Conservation (phyloP, 768 basidiomycete genomes). For the Pleurotus cornucopiae region DNA sequence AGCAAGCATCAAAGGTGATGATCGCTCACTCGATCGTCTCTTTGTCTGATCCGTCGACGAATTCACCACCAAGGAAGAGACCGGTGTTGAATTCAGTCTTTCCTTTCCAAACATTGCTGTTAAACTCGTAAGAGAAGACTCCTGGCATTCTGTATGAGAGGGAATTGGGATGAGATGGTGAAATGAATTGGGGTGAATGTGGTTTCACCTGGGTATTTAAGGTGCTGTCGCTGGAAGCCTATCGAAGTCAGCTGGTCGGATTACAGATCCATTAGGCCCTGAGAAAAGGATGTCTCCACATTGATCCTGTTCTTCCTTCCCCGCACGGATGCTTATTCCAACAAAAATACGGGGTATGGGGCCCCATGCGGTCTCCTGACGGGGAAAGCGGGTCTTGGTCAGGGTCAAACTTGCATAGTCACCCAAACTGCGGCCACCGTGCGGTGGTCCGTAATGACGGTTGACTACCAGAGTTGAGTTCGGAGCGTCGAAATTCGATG, state of each 20-base stretch:
- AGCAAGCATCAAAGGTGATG: not conserved
- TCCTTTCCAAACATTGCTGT: slow-evolving; percentile 52
- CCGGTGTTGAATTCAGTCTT: slow-evolving; percentile 59
- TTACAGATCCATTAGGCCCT: not conserved
- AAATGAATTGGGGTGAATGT: not conserved
- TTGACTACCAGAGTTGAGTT: too few species aligned
- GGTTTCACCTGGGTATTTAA: not conserved
- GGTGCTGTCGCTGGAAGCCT: not conserved
- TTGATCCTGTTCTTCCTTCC: not conserved
- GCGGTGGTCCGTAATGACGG: too few species aligned
- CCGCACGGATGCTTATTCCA: not conserved
- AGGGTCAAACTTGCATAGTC: not conserved
- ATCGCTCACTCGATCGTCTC: slow-evolving; percentile 31
- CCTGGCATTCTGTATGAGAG: slow-evolving; percentile 21
- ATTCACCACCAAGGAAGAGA: slow-evolving; percentile 72
- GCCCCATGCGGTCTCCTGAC: slow-evolving; percentile 5
- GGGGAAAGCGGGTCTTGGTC: not conserved
- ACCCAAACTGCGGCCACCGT: too few species aligned
- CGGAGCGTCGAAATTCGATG: too few species aligned
- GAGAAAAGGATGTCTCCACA: not conserved
- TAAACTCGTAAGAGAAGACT: slow-evolving; percentile 44
- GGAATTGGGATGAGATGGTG: not conserved
- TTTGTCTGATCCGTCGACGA: slow-evolving; percentile 46
- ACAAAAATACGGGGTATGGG: slow-evolving; percentile 7
- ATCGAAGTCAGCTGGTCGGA: slow-evolving; percentile 7